Evolutionary conservation across 73 alveolate species (phyloP), one percentile per base, ranked within the genome.

Genomic region (Tetrahymena borealis): DNA sequence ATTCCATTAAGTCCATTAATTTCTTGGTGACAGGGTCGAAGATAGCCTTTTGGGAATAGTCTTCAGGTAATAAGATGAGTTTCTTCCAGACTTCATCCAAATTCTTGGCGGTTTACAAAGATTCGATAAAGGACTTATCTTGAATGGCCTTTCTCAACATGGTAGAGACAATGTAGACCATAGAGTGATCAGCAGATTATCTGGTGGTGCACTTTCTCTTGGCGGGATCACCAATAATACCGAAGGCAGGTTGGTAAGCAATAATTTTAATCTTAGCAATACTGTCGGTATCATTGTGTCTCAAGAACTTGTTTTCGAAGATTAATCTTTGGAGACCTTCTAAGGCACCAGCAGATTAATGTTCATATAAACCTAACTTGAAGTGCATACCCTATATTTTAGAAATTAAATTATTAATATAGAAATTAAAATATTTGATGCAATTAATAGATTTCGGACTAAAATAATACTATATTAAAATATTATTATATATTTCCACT

Each of bases 171-270:
- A 97, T 97, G 78, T 95, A 97, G 79, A 95, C 98, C 99, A 97
- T 97, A 15, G 99, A 97, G 91, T 97, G 99, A 94, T 97, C 99
- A 43, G 99, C 99, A 32, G 99, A 95, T 90, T 97, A 93, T 78
- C 99, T 90, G 32, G 98, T 97, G 41, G 94, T 94, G 20, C 98
- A 98, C 90, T 94, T 97, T 93, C 98, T 94, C 96, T 98, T 98
- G 41, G 99, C 99, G 38, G 97, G 97, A 91, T 98, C 99, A 11
- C 99, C 99, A 79, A 98, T 98, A 91, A 98, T 98, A 36, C 99
- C 98, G 91, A 91, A 97, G 39, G 99, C 99, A 90, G 99, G 99
- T 96, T 98, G 99, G 94, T 98, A 98, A 39, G 99, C 98, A 10
- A 95, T 91, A 36, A 98, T 96, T 90, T 95, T 95, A 90, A 98